Evolutionary conservation across 257 asterid species (phyloP).

Genomic region (Solanum neorickii): DNA sequence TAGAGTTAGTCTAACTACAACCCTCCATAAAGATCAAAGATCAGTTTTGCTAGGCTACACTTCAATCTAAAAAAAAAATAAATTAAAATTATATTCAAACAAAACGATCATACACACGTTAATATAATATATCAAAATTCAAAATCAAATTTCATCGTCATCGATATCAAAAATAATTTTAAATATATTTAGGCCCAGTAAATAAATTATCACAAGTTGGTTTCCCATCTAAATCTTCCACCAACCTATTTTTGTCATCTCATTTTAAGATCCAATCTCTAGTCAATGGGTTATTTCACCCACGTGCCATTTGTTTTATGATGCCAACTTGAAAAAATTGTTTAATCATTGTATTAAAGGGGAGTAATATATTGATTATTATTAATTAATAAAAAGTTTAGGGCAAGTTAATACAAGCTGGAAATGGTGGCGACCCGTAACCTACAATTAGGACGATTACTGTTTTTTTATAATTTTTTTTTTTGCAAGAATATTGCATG

Average conservation of each 20-base stretch:
- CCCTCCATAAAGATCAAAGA: neutral
- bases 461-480: neutral
- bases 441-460: neutral
- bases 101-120: fast-evolving
- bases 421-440: neutral
- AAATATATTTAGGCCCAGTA: no score
- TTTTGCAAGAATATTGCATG: neutral
- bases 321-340: neutral
- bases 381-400: neutral
- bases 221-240: neutral
- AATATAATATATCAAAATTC: no score
- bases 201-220: neutral
- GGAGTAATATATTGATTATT: neutral
- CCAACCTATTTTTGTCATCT: neutral
- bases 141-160: no score
- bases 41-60: no score
- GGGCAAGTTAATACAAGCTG: neutral
- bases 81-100: no score
- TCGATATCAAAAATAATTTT: fast-evolving
- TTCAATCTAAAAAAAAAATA: no score
- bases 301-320: no score
- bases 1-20: neutral
- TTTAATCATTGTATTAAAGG: neutral
- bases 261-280: neutral
- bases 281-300: neutral